Evolutionary conservation across 345 rosid species (phyloP).

Genomic region (Atalantia buxifolia): DNA sequence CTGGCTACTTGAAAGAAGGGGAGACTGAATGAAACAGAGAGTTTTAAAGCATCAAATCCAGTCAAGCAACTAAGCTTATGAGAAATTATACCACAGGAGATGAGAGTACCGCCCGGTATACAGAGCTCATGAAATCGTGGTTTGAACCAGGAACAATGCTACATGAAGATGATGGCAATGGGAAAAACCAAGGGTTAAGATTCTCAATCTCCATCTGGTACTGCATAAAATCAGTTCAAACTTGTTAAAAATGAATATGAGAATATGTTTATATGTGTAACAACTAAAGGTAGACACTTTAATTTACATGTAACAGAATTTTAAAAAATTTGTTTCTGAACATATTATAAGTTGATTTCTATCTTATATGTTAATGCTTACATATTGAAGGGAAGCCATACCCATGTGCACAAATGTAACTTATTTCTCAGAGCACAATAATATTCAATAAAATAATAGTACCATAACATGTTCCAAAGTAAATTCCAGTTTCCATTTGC

Average conservation of each 20-base stretch:
- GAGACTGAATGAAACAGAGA: neutral
- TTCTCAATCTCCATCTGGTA: constrained; percentile 39
- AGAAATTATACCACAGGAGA: constrained; percentile 81
- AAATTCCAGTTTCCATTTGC: neutral
- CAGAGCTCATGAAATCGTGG: constrained; percentile 60
- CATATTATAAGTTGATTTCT: neutral
- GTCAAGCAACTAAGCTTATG: constrained; percentile 3
- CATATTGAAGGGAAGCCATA: neutral
- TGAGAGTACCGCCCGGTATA: constrained; percentile 75
- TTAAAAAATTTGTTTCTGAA: neutral
- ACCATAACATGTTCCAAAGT: neutral
- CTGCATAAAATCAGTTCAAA: constrained; percentile 36
- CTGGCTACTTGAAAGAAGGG: neutral
- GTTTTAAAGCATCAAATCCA: neutral
- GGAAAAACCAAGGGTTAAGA: constrained; percentile 84
- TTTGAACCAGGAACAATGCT: constrained; percentile 75
- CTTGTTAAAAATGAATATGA: constrained; percentile 5
- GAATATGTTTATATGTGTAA: neutral
- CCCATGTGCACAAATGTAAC: neutral
- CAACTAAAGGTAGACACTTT: neutral
- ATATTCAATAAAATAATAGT: neutral
- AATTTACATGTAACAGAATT: neutral
- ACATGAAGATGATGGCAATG: constrained; percentile 59
- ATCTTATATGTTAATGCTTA: neutral
- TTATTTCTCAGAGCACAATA: neutral